Conservation (phyloP, 2,329 filamentous ascomycete species). For the Pseudogymnoascus sp. region DNA sequence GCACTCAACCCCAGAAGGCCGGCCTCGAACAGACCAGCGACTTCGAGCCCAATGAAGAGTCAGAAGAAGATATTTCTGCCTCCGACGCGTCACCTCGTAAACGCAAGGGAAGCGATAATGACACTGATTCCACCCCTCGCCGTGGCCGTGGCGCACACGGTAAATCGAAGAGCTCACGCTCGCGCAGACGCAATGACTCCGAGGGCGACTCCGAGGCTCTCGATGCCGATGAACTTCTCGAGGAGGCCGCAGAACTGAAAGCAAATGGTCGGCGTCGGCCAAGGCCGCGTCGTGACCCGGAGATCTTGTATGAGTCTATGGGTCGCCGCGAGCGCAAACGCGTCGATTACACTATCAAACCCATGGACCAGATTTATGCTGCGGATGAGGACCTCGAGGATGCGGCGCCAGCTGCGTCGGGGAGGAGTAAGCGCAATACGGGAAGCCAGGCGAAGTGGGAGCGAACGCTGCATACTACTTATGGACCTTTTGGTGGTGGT, state of each 20-base stretch:
- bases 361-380: constrained; percentile 59
- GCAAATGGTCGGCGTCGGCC: constrained; percentile 37
- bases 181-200: constrained; percentile 42
- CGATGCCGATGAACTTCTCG: constrained; percentile 55
- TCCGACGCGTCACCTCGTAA: constrained; percentile 27
- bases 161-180: constrained; percentile 38
- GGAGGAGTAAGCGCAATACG: constrained; percentile 35
- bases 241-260: constrained; percentile 55
- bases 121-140: constrained; percentile 40
- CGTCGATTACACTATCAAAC: constrained; percentile 80
- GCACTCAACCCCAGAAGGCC: constrained; percentile 15
- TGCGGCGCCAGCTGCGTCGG: constrained; percentile 57
- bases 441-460: constrained; percentile 48
- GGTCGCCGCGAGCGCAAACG: constrained; percentile 51
- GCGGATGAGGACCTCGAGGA: constrained; percentile 70
- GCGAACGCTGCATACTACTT: constrained; percentile 77
- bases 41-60: constrained; percentile 30
- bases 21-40: constrained; percentile 26
- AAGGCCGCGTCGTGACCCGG: constrained; percentile 40
- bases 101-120: constrained; percentile 33
- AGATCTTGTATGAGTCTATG: constrained; percentile 50
- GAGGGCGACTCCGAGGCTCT: constrained; percentile 47
- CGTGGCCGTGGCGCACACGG: constrained; percentile 37
- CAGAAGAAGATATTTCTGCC: constrained; percentile 41
- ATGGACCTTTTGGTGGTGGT: constrained; percentile 85